phyloP scores from a whole-genome alignment of 2,329 filamentous ascomycete species.

The Cladosporium sp. region DNA sequence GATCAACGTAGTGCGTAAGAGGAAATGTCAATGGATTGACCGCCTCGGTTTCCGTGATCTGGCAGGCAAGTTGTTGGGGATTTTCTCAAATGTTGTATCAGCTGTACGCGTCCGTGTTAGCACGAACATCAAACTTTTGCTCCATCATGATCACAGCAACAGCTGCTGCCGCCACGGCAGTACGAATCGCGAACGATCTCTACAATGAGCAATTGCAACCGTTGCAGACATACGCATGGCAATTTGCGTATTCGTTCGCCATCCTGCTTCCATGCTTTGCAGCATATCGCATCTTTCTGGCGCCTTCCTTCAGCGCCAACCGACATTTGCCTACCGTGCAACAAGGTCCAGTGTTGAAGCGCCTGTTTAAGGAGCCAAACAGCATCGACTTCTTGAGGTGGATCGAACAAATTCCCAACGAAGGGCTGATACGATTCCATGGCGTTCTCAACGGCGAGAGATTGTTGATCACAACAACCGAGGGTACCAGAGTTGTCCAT shows the following conservation, averaged over 20 bases:
- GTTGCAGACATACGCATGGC: background rate
- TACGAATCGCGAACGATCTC: background rate
- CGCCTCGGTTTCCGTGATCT: background rate
- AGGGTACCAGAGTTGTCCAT: slow-evolving; percentile 54
- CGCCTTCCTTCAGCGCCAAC: slow-evolving; percentile 1
- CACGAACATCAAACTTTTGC: background rate
- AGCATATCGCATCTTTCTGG: background rate
- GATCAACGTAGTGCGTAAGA: background rate
- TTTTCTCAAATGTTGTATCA: background rate
- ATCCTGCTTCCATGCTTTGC: slow-evolving; percentile 1
- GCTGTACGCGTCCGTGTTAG: background rate
- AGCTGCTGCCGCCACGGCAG: background rate
- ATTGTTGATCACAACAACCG: slow-evolving; percentile 43
- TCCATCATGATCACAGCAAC: slow-evolving; percentile 1
- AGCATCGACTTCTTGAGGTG: slow-evolving; percentile 47
- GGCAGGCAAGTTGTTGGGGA: background rate
- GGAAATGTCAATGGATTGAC: background rate
- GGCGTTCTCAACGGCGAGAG: slow-evolving; percentile 46
- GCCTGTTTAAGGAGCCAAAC: slow-evolving; percentile 32
- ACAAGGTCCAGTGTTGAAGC: background rate
- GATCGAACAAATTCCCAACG: slow-evolving; percentile 53
- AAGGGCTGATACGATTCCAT: slow-evolving; percentile 53
- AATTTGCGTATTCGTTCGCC: background rate
- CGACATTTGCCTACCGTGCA: slow-evolving; percentile 1
- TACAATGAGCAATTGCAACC: background rate